These are phyloP conservation scores for Fermentozyma sake DNA, from an alignment of 1,139 yeast genomes.

Conservation along the genomic window DNA sequence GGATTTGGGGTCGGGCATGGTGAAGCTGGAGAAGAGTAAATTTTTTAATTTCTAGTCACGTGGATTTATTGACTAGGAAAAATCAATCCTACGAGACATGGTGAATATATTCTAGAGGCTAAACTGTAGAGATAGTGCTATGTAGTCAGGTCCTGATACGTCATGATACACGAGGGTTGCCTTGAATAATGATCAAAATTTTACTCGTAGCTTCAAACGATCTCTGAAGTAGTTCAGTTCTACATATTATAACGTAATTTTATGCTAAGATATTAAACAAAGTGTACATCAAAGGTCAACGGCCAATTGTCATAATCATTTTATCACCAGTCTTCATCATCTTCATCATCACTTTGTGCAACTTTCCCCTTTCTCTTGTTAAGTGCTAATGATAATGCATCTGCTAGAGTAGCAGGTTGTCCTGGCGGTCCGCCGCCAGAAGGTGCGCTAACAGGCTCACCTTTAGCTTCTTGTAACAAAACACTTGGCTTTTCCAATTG, in stretches of 20 bases:
- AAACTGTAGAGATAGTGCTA: no score
- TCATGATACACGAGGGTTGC: no score
- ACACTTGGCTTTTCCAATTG: conserved; percentile 78
- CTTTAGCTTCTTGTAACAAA: conserved; percentile 65
- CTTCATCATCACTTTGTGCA: conserved; percentile 80
- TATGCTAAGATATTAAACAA: no score
- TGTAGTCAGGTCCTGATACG: no score
- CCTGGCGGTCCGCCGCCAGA: conserved; percentile 36
- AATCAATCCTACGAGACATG: no score
- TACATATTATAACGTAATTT: no score
- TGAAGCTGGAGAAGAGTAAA: neutral
- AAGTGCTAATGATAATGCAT: conserved; percentile 84
- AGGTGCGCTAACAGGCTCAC: conserved; percentile 41
- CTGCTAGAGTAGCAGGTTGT: conserved; percentile 65
- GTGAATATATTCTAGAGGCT: no score
- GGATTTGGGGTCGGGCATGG: conserved; percentile 9
- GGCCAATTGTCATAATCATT: neutral
- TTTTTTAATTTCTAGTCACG: no score
- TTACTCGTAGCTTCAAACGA: no score
- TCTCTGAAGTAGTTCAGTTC: no score
- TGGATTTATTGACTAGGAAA: no score
- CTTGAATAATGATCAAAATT: no score
- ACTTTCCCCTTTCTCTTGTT: conserved; percentile 79
- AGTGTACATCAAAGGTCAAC: conserved; percentile 1
- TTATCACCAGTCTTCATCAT: conserved; percentile 63